Conservation (phyloP, 805 yeast species). For the Saccharomycopsis guyanensis region DNA sequence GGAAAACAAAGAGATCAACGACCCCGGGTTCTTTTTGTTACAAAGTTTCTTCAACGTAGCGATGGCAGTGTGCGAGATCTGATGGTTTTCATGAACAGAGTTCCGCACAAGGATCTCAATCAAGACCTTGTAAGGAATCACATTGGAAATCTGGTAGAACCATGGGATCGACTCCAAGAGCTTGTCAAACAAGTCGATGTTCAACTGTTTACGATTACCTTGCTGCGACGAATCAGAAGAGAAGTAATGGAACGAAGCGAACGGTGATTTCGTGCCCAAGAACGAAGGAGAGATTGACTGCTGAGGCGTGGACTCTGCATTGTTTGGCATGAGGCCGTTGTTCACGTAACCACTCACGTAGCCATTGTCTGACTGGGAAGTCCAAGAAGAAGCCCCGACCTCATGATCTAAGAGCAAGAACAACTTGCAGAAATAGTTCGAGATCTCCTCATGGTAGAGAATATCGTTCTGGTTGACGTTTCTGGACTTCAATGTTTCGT, state of each 20-base stretch:
- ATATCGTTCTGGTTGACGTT: slow-evolving; percentile 17
- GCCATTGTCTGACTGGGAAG: slow-evolving; percentile 24
- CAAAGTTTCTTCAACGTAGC: slow-evolving; percentile 61
- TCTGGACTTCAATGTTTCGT: slow-evolving; percentile 10
- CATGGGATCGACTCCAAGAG: slow-evolving; percentile 71
- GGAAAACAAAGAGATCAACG: slow-evolving; percentile 66
- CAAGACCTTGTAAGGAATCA: slow-evolving; percentile 50
- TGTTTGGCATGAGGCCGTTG: not conserved
- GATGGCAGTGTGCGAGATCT: slow-evolving; percentile 58
- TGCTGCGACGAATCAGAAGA: slow-evolving; percentile 15
- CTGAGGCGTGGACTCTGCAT: not conserved
- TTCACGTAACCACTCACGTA: not conserved
- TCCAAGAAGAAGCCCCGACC: slow-evolving; percentile 41
- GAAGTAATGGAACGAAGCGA: slow-evolving; percentile 17
- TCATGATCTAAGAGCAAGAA: slow-evolving; percentile 53
- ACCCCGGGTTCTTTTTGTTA: slow-evolving; percentile 58
- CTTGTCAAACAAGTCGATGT: slow-evolving; percentile 58
- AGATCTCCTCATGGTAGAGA: slow-evolving; percentile 60
- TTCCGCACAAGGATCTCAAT: slow-evolving; percentile 75
- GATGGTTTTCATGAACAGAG: slow-evolving; percentile 56
- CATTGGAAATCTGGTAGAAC: slow-evolving; percentile 40
- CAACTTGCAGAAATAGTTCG: slow-evolving; percentile 46
- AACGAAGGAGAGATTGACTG: slow-evolving; percentile 11
- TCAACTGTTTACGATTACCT: slow-evolving; percentile 28
- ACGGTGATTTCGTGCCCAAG: slow-evolving; percentile 14